Conservation (phyloP, 768 basidiomycete genomes). For the Rubroboletus satanas region DNA sequence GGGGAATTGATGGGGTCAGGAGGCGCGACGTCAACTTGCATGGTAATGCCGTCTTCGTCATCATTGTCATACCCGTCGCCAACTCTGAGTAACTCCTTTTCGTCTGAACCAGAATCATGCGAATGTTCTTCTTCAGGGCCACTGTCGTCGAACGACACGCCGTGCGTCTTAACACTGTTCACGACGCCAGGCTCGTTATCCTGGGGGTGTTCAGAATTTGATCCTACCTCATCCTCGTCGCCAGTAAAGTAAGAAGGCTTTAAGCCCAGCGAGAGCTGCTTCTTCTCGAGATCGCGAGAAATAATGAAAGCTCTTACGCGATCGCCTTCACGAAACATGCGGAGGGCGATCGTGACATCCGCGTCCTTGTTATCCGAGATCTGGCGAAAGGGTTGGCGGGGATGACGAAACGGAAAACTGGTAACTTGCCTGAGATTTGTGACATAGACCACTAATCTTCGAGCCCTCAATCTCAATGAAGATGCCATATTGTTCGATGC, state of each 20-base stretch:
- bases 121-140: constrained; percentile 8
- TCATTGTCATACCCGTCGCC: constrained; percentile 14
- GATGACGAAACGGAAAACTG: not conserved
- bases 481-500: constrained; percentile 84
- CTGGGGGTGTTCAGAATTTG: constrained; percentile 25
- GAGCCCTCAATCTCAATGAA: constrained; percentile 88
- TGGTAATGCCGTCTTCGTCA: constrained; percentile 15
- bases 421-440: constrained; percentile 76
- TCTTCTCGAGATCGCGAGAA: constrained; percentile 69
- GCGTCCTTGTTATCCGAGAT: constrained; percentile 85
- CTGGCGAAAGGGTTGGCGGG: constrained; percentile 37
- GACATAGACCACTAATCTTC: constrained; percentile 85
- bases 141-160: constrained; percentile 22
- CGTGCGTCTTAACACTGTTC: constrained; percentile 23
- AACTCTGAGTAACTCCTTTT: constrained; percentile 17
- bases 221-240: constrained; percentile 46
- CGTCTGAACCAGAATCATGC: constrained; percentile 12
- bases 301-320: constrained; percentile 75
- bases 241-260: constrained; percentile 85
- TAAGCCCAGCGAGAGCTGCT: constrained; percentile 75
- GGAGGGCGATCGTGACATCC: constrained; percentile 73
- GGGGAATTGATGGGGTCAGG: not conserved
- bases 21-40: constrained; percentile 16
- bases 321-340: constrained; percentile 83
- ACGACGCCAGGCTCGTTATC: constrained; percentile 32